These are phyloP conservation scores for Fraxinus angustifolia DNA, from an alignment of 305 asterid species.

Conservation along the genomic window DNA sequence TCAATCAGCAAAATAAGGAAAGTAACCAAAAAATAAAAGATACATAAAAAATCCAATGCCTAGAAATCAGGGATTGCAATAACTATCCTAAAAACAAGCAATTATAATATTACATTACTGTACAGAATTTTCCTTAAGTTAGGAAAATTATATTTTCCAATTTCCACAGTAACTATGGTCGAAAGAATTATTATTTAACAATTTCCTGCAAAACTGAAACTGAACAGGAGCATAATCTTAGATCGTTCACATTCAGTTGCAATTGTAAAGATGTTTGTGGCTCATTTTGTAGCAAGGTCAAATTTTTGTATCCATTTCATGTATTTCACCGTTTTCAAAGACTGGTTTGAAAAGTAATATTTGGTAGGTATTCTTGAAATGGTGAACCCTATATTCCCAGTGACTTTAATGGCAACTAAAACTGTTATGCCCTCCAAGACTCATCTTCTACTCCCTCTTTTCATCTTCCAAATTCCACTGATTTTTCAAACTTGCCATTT, in stretches of 20 bases:
- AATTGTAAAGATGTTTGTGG: background rate
- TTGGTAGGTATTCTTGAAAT: background rate
- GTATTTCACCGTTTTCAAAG: background rate
- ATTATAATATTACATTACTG: background rate
- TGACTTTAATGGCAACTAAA: background rate
- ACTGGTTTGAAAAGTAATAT: background rate
- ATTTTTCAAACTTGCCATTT: background rate
- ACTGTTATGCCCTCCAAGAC: background rate
- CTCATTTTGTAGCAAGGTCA: background rate
- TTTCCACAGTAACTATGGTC: background rate
- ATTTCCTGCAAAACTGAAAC: background rate
- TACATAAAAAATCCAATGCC: too few species aligned
- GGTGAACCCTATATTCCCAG: background rate
- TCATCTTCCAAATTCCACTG: background rate
- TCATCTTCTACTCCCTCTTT: background rate
- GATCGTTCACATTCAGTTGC: background rate
- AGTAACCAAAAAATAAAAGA: too few species aligned
- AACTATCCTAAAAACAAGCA: too few species aligned
- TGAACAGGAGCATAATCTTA: background rate
- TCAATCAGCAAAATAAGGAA: too few species aligned
- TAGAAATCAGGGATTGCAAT: too few species aligned
- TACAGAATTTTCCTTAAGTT: too few species aligned
- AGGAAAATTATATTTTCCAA: background rate
- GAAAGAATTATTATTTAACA: background rate
- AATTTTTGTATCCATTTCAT: background rate